phyloP scores from a whole-genome alignment of 2,329 filamentous ascomycete species.

The Penicillium sp. region DNA sequence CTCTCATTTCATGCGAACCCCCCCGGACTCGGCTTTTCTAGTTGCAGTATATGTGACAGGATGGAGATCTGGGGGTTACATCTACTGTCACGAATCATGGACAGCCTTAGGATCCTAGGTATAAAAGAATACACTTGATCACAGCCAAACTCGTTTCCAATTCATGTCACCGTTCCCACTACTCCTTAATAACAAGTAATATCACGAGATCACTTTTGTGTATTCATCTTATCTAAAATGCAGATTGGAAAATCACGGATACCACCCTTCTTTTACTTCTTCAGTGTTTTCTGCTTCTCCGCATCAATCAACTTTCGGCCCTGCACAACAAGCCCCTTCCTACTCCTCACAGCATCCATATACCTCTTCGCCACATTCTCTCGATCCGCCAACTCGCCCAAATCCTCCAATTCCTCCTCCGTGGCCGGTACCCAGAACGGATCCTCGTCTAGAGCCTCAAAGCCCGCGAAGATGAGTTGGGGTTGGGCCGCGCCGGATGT shows the following conservation, averaged over 20 bases:
- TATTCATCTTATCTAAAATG: neutral
- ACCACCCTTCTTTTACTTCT: conserved; percentile 48
- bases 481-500: conserved; percentile 89
- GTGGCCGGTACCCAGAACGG: conserved; percentile 98
- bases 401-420: conserved; percentile 93
- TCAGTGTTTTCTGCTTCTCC: conserved; percentile 84
- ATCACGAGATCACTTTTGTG: neutral
- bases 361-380: conserved; percentile 97
- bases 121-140: neutral
- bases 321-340: conserved; percentile 87
- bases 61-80: conserved; percentile 34
- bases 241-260: neutral
- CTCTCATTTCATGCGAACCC: conserved; percentile 36
- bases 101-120: too few relatives aligned
- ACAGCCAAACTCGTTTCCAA: neutral
- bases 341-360: conserved; percentile 82
- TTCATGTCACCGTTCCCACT: neutral
- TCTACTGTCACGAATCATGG: neutral
- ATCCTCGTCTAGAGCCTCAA: conserved; percentile 90
- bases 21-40: conserved; percentile 29
- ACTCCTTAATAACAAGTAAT: neutral
- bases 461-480: conserved; percentile 91
- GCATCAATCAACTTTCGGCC: conserved; percentile 77
- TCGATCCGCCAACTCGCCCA: conserved; percentile 88
- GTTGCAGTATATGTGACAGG: conserved; percentile 15